A percentile compares a stretch with the other conserved stretches of the same genome.
These are phyloP conservation scores for Tephrocybe sp. DNA, from an alignment of 768 basidiomycete species.

Conservation along the genomic window DNA sequence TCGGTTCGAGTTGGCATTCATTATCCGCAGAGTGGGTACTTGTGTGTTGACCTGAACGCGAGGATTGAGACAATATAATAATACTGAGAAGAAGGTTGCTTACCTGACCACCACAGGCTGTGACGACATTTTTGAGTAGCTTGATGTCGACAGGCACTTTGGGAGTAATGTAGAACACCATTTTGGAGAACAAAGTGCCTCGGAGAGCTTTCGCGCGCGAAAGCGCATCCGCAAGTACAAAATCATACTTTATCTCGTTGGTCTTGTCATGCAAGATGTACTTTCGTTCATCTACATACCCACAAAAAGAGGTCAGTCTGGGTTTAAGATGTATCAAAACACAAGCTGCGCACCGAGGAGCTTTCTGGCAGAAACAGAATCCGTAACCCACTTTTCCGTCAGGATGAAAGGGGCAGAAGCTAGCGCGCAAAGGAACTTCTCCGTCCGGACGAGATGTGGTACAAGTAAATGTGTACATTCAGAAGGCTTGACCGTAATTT, in stretches of 20 bases:
- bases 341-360: conserved; percentile 56
- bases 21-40: conserved; percentile 52
- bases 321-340: background rate
- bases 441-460: conserved; percentile 70
- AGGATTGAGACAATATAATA: background rate
- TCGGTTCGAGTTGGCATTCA: conserved; percentile 49
- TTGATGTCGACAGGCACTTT: conserved; percentile 57
- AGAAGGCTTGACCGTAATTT: conserved; percentile 51
- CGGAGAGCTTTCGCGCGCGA: conserved; percentile 49
- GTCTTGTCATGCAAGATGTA: conserved; percentile 59
- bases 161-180: conserved; percentile 73
- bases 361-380: conserved; percentile 50
- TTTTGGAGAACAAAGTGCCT: conserved; percentile 59
- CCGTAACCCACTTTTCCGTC: conserved; percentile 63
- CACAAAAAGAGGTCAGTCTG: background rate
- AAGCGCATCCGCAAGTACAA: conserved; percentile 62
- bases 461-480: conserved; percentile 83
- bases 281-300: conserved; percentile 53
- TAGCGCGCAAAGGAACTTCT: conserved; percentile 84
- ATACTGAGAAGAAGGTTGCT: conserved; percentile 12
- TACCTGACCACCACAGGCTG: conserved; percentile 72
- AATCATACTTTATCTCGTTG: conserved; percentile 64
- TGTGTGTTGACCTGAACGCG: conserved; percentile 19
- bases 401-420: conserved; percentile 61
- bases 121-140: conserved; percentile 66